Evolutionary conservation across 2,329 filamentous ascomycete species (phyloP), one percentile per base, ranked within the genome.

Genomic region (Trichoderma arundinaceum): DNA sequence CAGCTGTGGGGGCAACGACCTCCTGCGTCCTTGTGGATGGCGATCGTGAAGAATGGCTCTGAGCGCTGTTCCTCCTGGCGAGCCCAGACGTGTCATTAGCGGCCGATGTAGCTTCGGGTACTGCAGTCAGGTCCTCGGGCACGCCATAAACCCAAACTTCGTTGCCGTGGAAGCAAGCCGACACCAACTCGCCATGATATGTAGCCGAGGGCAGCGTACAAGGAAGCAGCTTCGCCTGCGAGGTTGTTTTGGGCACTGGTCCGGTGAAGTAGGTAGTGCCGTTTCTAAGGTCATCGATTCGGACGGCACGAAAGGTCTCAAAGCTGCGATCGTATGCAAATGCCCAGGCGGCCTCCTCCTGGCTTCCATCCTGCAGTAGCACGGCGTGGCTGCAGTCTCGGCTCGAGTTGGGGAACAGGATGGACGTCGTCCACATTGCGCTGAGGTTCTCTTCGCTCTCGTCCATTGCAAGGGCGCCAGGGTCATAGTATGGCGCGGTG

Each of bases 391-490:
- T 92, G 73, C 90, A 93, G 69, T 92, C 89, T 57, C 88, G 86
- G 70, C 89, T 92, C n/a, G 88, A 89, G 70, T 93, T 92, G 3
- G 92, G 91, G 65, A 94, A 94, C 3, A 95, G 79, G 52, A 95
- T 94, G 39, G 92, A 93, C 0, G 91, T 92, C 7, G 92, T 94
- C 92, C 92, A 95, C 73, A 94, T 84, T 28, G 89, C 86, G 74
- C 89, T 90, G 68, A 92, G 84, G 68, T 88, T 85, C 66, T 91
- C 87, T 66, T 90, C 87, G 68, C 88, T 84, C 66, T 91, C 87
- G 66, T 90, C 88, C 12, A 81, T 84, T 68, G 90, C 82, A 57
- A 87, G 83, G 69, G 86, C 86, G 41, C 89, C 89, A 0, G 88
- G 90, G 48, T 91, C 89, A 74, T 92, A 92, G 72, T 93, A 93